Base-by-base conservation (phyloP, 176 grass and related monocot genomes). In the Avena insularis region DNA sequence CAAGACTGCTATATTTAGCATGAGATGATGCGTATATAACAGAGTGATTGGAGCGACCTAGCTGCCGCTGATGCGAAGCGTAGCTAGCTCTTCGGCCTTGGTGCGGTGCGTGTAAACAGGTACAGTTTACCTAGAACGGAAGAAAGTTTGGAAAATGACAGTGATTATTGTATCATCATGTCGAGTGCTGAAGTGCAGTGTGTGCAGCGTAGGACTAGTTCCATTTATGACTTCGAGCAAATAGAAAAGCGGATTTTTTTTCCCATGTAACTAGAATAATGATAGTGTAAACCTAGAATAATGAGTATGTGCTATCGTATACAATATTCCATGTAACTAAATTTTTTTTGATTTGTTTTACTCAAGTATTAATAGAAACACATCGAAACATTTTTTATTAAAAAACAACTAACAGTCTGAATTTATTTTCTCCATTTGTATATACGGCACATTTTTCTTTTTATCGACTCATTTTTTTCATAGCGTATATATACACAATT, bases 61-160 rank as follows among this genome's bases (percentile, higher is more conserved):
- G 36, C 79, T 15, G 63, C 13, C 31, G 12, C 27, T 8, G 35
- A 23, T 61, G 59, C 25, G 38, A 90, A 80, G 53, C 27, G 29
- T 45, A 63, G 31, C 15, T 15, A 56, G 54, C 15, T 56, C 54
- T 63, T 66, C 17, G 40, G 40, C 46, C 74, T 48, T 49, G 66
- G 65, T 66, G 31, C 65, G 48, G 74, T 65, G 29, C 29, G 29
- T 29, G 87, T 78, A 54, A 51, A 77, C 21, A 86, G 68, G 49
- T 31, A 76, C 50, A 57, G 75, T 31, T 91, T 75, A 91, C 81
- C 85, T 91, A 91, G 80, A 82, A 80, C 20, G 27, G 8, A 31
- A 84, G 49, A 29, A 84, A 87, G 10, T 13, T 60, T 19, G 6
- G 85, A 87, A 50, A 91, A 87, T 87, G 85, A 80, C 81, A 56